Base-by-base conservation (phyloP, 2,329 filamentous ascomycete genomes). In the Ophiostoma perfectum region DNA sequence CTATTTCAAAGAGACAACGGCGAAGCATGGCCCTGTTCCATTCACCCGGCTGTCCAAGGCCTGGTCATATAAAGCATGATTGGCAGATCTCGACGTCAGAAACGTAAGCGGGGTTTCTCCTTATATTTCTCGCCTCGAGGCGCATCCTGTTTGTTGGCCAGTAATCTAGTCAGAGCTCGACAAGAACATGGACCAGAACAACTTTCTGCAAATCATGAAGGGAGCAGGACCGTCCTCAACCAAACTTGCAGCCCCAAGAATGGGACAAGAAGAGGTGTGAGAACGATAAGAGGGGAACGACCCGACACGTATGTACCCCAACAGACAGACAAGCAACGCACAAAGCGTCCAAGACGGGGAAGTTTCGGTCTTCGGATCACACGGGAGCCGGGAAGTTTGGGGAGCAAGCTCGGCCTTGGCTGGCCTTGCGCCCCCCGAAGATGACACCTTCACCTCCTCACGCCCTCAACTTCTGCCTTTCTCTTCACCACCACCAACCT, bases 331-430 rank as follows among this genome's bases (percentile, higher is more conserved):
- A 27, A 1, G 27, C 27, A 60, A 60, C 12, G 55, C 49, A 60
- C 0, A 14, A 60, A 60, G n/a, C 55, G 55, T 5, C 11, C 16
- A 18, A 60, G 55, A 63, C 60, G 60, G 60, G n/a, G n/a, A 63
- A 63, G 12, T 18, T n/a, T 63, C 60, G 60, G 60, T n/a, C 60
- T 63, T 63, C 60, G 60, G 58, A 62, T 39, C 14, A 5, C 38
- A 62, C 58, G 58, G 55, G 58, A 16, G 58, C 36, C 36, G 36
- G 58, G 58, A 16, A 41, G n/a, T 39, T 18, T 42, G 38, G 38
- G 60, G 60, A 63, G 38, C 60, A 63, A 63, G 60, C 39, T 63
- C 39, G 60, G 60, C 18, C 60, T 63, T 63, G 60, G 60, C 60
- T 42, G 60, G 9, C 58, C 58, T 39, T 16, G 58, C 38, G 58